Percentiles rank a stretch among this genome's conserved stretches.
phyloP scores from a whole-genome alignment of 805 yeast species.

The Kodamaea jinghongensis region DNA sequence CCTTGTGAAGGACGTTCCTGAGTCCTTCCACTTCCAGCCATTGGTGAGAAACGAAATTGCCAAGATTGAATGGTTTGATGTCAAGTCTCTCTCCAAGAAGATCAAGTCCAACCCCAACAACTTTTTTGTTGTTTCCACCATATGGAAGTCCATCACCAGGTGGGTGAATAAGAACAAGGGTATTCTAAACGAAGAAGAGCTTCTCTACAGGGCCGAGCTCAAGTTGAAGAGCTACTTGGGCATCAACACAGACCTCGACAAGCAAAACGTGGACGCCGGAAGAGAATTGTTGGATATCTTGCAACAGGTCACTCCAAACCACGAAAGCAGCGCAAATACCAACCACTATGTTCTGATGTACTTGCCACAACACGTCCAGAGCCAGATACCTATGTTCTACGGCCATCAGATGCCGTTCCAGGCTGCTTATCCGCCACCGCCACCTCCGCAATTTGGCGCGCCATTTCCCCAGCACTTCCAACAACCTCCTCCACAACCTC shows the following conservation, averaged over 20 bases:
- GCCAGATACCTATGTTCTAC: constrained; percentile 19
- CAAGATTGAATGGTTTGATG: constrained; percentile 73
- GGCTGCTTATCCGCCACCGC: constrained; percentile 8
- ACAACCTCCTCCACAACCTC: constrained; percentile 9
- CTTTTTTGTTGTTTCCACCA: constrained; percentile 46
- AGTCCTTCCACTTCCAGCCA: constrained; percentile 72
- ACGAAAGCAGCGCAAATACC: constrained; percentile 2
- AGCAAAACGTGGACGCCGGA: constrained; percentile 58
- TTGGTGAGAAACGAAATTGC: constrained; percentile 85
- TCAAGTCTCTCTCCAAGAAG: constrained; percentile 44
- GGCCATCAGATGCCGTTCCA: constrained; percentile 10
- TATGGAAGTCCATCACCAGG: constrained; percentile 49
- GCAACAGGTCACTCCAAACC: constrained; percentile 28
- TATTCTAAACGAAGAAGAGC: constrained; percentile 50
- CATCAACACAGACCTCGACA: constrained; percentile 33
- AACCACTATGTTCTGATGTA: constrained; percentile 22
- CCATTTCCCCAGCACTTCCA: constrained; percentile 9
- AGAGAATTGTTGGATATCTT: constrained; percentile 70
- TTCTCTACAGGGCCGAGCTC: constrained; percentile 61
- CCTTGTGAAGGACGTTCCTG: constrained; percentile 74
- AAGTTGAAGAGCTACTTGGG: constrained; percentile 66
- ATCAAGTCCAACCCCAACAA: constrained; percentile 35
- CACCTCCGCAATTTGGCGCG: constrained; percentile 8
- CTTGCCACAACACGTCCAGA: constrained; percentile 34
- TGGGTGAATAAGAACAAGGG: constrained; percentile 58